phyloP scores from a whole-genome alignment of 208 protist genomes.

The Phytomonas sp. region DNA sequence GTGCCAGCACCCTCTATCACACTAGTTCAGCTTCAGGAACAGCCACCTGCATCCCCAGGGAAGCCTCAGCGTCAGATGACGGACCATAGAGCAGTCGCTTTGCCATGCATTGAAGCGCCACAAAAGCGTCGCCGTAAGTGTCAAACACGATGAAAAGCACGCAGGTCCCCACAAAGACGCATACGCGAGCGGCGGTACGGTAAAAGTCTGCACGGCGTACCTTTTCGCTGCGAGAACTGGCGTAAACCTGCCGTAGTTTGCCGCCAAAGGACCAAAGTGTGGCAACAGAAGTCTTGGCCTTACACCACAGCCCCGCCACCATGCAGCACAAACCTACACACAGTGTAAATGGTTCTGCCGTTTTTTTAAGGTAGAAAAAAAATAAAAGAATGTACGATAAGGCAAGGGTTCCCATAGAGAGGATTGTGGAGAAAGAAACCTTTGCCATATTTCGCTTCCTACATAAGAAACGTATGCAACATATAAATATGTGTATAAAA shows the following conservation, averaged over 20 bases:
- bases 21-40: too few species aligned
- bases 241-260: constrained; percentile 61
- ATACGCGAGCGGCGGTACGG: constrained; percentile 31
- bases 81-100: too few species aligned
- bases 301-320: constrained; percentile 23
- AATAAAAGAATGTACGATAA: constrained; percentile 5
- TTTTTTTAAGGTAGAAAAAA: constrained; percentile 5
- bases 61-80: too few species aligned
- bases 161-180: constrained; percentile 23
- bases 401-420: too few species aligned
- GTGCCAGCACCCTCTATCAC: too few species aligned
- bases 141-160: constrained; percentile 41
- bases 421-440: neutral
- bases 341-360: neutral
- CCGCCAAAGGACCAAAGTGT: constrained; percentile 66
- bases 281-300: constrained; percentile 26
- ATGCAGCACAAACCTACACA: constrained; percentile 4
- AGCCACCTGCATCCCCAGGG: too few species aligned
- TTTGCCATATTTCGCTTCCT: too few species aligned
- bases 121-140: constrained; percentile 21
- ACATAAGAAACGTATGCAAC: too few species aligned
- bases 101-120: constrained; percentile 5
- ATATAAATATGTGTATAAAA: too few species aligned
- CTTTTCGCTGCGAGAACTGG: constrained; percentile 48
- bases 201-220: constrained; percentile 31